phyloP scores from a whole-genome alignment of 257 asterid species.

The Forsythia viridissima region DNA sequence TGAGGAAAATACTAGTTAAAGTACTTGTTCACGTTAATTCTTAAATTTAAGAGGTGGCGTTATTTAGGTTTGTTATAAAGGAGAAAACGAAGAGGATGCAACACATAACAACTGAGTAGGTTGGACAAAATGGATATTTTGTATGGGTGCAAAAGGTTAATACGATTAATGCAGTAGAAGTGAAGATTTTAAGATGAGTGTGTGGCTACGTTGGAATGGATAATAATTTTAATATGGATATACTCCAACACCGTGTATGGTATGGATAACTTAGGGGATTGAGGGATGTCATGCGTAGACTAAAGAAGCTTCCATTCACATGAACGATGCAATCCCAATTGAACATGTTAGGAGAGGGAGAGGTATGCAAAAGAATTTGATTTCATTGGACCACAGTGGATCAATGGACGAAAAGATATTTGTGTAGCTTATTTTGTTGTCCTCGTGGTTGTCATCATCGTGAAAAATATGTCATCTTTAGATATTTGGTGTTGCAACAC shows the following conservation, averaged over 20 bases:
- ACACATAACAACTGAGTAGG: not conserved
- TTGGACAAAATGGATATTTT: not conserved
- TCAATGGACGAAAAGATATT: not conserved
- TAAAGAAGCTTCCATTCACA: not conserved
- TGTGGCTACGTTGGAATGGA: not conserved
- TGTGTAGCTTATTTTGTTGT: not conserved
- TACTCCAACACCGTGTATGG: not conserved
- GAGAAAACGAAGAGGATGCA: not conserved
- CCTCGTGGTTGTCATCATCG: not conserved
- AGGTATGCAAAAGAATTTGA: not conserved
- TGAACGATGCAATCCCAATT: not conserved
- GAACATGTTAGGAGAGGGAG: not conserved
- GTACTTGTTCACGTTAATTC: not conserved
- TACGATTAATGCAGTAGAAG: not conserved
- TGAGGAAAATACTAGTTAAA: not conserved
- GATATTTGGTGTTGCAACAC: not conserved
- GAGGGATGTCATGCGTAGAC: not conserved
- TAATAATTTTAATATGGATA: not conserved
- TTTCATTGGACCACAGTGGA: not conserved
- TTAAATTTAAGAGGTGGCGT: not conserved
- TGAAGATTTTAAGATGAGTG: not conserved
- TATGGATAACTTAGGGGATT: not conserved
- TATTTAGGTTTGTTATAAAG: not conserved
- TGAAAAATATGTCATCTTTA: not conserved
- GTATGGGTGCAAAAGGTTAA: not conserved